A percentile compares a stretch with the other conserved stretches of the same genome.
phyloP scores from a whole-genome alignment of 352 stramenopile species.

The Globisporangium paroecandrum region DNA sequence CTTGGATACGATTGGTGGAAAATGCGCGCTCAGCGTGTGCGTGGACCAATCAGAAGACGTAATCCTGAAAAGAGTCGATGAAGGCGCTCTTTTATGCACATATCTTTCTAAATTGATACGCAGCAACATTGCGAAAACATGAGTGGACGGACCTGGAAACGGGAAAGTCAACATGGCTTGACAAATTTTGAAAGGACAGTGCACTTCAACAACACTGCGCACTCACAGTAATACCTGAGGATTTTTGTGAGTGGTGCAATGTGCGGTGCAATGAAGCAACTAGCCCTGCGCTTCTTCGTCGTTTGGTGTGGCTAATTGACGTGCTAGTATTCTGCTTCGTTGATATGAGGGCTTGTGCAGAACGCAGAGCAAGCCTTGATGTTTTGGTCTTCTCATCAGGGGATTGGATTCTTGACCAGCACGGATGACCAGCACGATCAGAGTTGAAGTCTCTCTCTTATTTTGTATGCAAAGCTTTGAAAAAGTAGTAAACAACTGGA shows the following conservation, averaged over 20 bases:
- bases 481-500: background rate
- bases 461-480: background rate
- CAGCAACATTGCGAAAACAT: background rate
- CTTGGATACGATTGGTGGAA: background rate
- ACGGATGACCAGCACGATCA: background rate
- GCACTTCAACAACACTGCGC: too few relatives aligned
- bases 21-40: background rate
- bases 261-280: too few relatives aligned
- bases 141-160: background rate
- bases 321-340: too few relatives aligned
- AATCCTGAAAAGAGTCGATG: too few relatives aligned
- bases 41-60: background rate
- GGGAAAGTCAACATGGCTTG: too few relatives aligned
- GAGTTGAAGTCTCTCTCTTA: background rate
- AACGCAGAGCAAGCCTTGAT: background rate
- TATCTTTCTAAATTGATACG: background rate
- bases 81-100: background rate
- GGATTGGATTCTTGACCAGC: conserved; percentile 14
- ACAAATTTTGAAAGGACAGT: too few relatives aligned
- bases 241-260: too few relatives aligned
- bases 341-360: too few relatives aligned
- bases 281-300: too few relatives aligned
- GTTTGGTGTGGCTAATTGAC: too few relatives aligned
- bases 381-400: conserved; percentile 6
- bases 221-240: too few relatives aligned